Conservation (phyloP, 805 yeast species). For the Saccharomycopsis vini region DNA sequence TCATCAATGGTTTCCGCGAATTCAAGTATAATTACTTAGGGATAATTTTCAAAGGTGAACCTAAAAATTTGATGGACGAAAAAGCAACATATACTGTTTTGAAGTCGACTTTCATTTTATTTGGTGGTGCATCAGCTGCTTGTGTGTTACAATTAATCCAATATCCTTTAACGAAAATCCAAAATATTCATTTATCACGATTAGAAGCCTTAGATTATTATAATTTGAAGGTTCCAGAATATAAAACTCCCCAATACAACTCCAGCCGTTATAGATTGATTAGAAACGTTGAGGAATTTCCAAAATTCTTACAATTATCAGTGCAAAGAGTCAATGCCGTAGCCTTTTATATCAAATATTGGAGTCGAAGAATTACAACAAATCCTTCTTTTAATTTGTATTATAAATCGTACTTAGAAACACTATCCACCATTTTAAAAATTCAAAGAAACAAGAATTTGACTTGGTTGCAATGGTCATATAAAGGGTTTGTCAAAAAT, state of each 20-base stretch:
- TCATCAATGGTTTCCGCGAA: constrained; percentile 35
- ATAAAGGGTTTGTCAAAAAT: constrained; percentile 67
- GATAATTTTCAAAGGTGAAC: constrained; percentile 22
- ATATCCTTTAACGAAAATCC: constrained; percentile 74
- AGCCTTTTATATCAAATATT: constrained; percentile 15
- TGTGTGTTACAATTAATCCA: constrained; percentile 66
- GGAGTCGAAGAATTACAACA: constrained; percentile 24
- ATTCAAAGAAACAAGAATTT: constrained; percentile 46
- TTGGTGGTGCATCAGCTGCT: constrained; percentile 88
- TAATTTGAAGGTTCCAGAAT: constrained; percentile 16
- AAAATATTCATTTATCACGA: constrained; percentile 68
- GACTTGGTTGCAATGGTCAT: constrained; percentile 58
- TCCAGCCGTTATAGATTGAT: constrained; percentile 7
- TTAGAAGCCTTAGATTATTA: constrained; percentile 64
- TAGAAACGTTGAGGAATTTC: constrained; percentile 11
- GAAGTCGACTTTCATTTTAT: constrained; percentile 57
- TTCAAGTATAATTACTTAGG: constrained; percentile 29
- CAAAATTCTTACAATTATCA: constrained; percentile 8
- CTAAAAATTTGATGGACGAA: constrained; percentile 21
- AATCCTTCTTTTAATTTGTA: constrained; percentile 33
- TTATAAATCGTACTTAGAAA: constrained; percentile 68
- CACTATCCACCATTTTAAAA: constrained; percentile 50
- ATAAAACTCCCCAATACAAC: constrained; percentile 16
- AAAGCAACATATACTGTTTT: constrained; percentile 35
- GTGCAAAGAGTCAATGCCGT: constrained; percentile 5